These are phyloP conservation scores for Ophiognomonia clavigignenti-juglandacearum DNA, from an alignment of 2,329 filamentous ascomycete genomes.

Conservation along the genomic window DNA sequence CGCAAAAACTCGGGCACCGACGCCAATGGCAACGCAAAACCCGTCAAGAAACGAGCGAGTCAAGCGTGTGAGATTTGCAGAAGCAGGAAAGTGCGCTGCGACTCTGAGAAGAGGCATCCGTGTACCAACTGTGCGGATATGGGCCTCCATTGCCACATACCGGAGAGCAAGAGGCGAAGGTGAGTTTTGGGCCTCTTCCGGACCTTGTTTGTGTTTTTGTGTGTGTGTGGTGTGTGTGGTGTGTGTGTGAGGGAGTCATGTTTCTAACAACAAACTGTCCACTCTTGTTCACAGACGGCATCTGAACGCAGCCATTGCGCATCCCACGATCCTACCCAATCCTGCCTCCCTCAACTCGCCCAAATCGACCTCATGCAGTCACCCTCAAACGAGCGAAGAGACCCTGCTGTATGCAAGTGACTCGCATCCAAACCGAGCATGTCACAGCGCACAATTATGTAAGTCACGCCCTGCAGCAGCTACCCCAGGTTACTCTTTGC, in stretches of 20 bases:
- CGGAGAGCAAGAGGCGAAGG: constrained; percentile 82
- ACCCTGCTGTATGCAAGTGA: constrained; percentile 34
- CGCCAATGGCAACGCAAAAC: constrained; percentile 27
- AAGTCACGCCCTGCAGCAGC: background rate
- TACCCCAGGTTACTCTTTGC: no score
- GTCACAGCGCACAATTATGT: constrained; percentile 12
- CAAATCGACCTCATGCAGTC: constrained; percentile 20
- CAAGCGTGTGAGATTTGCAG: constrained; percentile 87
- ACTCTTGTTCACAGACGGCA: background rate
- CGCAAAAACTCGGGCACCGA: constrained; percentile 28
- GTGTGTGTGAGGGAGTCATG: no score
- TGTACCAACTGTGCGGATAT: constrained; percentile 74
- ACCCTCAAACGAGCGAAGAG: constrained; percentile 27
- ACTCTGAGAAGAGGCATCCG: constrained; percentile 83
- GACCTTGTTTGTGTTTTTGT: no score
- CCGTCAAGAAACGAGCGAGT: constrained; percentile 67
- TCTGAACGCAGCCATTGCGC: background rate
- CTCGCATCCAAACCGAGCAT: constrained; percentile 18
- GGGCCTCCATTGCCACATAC: constrained; percentile 52
- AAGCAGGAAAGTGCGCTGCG: constrained; percentile 85
- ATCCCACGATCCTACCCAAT: background rate
- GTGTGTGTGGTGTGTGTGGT: no score
- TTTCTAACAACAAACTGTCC: no score
- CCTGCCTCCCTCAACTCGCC: background rate
- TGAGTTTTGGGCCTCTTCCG: no score